phyloP scores from a whole-genome alignment of 2,329 filamentous ascomycete species.

The Epichloe coenophiala region DNA sequence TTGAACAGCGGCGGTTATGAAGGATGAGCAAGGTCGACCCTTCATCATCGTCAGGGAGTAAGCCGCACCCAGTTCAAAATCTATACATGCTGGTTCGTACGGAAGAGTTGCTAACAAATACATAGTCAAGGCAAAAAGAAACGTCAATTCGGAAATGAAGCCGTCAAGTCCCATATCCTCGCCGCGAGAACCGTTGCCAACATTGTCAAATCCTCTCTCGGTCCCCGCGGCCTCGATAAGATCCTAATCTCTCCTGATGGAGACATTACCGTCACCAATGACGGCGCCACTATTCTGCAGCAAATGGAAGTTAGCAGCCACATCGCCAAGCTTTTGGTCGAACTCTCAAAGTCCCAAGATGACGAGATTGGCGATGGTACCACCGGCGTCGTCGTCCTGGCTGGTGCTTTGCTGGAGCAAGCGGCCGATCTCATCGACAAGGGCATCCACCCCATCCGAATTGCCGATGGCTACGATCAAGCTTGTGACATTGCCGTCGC shows the following conservation, averaged over 20 bases:
- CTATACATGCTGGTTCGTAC: neutral
- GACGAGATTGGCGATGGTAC: slow-evolving; percentile 98
- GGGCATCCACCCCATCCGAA: slow-evolving; percentile 96
- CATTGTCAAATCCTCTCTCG: slow-evolving; percentile 94
- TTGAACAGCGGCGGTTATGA: slow-evolving; percentile 56
- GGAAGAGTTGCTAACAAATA: slow-evolving; percentile 9
- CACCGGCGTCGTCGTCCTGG: slow-evolving; percentile 91
- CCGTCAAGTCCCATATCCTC: slow-evolving; percentile 95
- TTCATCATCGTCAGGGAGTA: slow-evolving; percentile 98
- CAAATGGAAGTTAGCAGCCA: slow-evolving; percentile 99
- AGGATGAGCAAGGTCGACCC: slow-evolving; percentile 92
- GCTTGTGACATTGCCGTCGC: slow-evolving; percentile 93
- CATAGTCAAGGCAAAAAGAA: slow-evolving; percentile 90
- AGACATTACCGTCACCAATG: slow-evolving; percentile 98
- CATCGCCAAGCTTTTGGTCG: slow-evolving; percentile 90
- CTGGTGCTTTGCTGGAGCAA: slow-evolving; percentile 88
- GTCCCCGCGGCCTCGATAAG: slow-evolving; percentile 93
- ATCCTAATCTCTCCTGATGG: slow-evolving; percentile 97
- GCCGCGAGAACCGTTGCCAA: slow-evolving; percentile 91
- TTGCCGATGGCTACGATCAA: slow-evolving; percentile 95
- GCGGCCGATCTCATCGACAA: slow-evolving; percentile 98
- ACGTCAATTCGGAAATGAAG: slow-evolving; percentile 90
- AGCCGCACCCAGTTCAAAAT: slow-evolving; percentile 21
- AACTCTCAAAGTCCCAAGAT: slow-evolving; percentile 96
- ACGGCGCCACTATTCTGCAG: slow-evolving; percentile 91